Conservation (phyloP, 1,284 basidiomycete genomes). For the Tilletia setariae region DNA sequence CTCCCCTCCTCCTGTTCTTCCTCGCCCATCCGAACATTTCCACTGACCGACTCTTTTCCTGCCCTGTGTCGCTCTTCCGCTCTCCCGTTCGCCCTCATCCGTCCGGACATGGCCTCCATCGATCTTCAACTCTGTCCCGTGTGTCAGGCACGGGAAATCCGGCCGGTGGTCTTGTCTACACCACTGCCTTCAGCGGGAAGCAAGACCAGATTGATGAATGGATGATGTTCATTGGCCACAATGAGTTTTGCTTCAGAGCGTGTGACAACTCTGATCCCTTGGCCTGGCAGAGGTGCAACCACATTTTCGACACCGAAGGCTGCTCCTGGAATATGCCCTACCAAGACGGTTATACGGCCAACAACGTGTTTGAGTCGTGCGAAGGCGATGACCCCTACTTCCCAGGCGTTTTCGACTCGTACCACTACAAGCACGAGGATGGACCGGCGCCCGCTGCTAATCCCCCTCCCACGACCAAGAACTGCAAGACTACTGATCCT, state of each 20-base stretch:
- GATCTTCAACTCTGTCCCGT: no score
- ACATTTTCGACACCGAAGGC: conserved; percentile 33
- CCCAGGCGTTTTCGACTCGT: conserved; percentile 37
- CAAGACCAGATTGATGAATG: conserved; percentile 42
- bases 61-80: no score
- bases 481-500: conserved; percentile 4
- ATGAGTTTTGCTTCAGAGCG: conserved; percentile 20
- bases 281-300: conserved; percentile 30
- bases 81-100: no score
- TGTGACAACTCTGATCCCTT: conserved; percentile 24
- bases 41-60: background rate
- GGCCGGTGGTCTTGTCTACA: conserved; percentile 15
- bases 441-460: background rate
- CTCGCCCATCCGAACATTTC: background rate
- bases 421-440: conserved; percentile 5
- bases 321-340: conserved; percentile 48
- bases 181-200: conserved; percentile 29
- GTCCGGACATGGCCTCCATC: no score
- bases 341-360: background rate
- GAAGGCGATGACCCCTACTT: conserved; percentile 38
- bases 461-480: background rate
- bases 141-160: conserved; percentile 60
- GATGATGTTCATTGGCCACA: conserved; percentile 23
- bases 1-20: background rate
- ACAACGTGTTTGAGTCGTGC: conserved; percentile 39